Evolutionary conservation across 2,329 filamentous ascomycete genomes (phyloP).

Genomic region (Fusarium fujikuroi): DNA sequence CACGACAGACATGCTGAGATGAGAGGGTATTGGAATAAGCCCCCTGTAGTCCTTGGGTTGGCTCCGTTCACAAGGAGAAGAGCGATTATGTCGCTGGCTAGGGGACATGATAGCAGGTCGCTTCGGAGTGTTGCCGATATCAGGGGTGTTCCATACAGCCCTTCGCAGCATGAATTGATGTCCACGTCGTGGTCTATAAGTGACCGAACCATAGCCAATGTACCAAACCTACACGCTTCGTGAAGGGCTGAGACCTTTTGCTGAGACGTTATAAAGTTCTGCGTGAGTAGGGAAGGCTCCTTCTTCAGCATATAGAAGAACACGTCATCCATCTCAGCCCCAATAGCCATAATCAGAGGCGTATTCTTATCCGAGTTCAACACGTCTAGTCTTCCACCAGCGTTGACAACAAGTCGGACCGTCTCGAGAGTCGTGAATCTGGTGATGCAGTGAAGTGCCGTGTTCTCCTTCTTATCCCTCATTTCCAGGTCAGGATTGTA

Average conservation of each 20-base stretch:
- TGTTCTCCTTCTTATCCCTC: background rate
- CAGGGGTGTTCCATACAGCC: background rate
- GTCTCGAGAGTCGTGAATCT: background rate
- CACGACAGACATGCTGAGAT: background rate
- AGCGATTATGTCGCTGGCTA: background rate
- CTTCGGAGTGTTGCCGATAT: background rate
- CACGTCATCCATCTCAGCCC: background rate
- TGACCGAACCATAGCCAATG: background rate
- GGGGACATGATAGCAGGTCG: background rate
- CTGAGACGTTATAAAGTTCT: background rate
- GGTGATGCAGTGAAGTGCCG: constrained; percentile 1
- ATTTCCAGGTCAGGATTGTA: constrained; percentile 4
- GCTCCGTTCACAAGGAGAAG: background rate
- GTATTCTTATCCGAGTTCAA: background rate
- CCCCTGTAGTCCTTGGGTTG: background rate
- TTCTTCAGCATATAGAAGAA: constrained; percentile 17
- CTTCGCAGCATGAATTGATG: background rate
- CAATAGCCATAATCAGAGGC: background rate
- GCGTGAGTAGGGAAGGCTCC: background rate
- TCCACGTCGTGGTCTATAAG: background rate
- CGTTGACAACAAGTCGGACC: constrained; percentile 4
- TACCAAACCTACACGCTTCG: background rate
- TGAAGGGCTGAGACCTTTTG: background rate
- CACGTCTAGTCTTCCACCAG: constrained; percentile 1
- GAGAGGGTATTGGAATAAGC: background rate